These are phyloP conservation scores for Homolaphlyctis polyrhiza DNA, from an alignment of 371 early-diverging fungal species.

Conservation along the genomic window DNA sequence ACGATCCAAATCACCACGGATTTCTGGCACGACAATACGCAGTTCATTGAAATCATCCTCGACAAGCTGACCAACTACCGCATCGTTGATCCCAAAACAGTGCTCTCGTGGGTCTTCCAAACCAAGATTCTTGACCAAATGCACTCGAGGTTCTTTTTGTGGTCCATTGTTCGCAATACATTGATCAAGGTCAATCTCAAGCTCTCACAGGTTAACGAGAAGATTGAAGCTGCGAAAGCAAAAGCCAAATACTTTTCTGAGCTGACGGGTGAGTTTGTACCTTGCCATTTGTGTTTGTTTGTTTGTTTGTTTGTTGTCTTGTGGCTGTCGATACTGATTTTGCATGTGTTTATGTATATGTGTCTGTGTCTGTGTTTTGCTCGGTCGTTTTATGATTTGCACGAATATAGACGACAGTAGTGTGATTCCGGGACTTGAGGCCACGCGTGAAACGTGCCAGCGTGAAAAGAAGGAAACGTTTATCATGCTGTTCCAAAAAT, in stretches of 20 bases:
- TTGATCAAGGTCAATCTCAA: constrained; percentile 77
- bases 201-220: constrained; percentile 63
- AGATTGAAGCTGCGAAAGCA: constrained; percentile 19
- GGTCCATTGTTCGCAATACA: constrained; percentile 76
- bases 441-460: constrained; percentile 57
- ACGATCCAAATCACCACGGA: constrained; percentile 69
- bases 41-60: constrained; percentile 76
- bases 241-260: neutral
- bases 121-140: constrained; percentile 44
- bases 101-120: constrained; percentile 74
- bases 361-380: neutral
- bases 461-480: constrained; percentile 82
- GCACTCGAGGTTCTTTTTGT: constrained; percentile 50
- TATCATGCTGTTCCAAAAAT: constrained; percentile 60
- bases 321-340: neutral
- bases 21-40: constrained; percentile 78
- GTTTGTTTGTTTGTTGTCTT: neutral
- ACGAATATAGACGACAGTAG: neutral
- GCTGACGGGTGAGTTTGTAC: neutral
- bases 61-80: constrained; percentile 91
- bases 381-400: neutral
- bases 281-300: constrained; percentile 1
- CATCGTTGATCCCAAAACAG: constrained; percentile 74
- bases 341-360: neutral
- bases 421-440: constrained; percentile 49